Conservation (phyloP, 257 asterid species). For the Verbascum thapsus region DNA sequence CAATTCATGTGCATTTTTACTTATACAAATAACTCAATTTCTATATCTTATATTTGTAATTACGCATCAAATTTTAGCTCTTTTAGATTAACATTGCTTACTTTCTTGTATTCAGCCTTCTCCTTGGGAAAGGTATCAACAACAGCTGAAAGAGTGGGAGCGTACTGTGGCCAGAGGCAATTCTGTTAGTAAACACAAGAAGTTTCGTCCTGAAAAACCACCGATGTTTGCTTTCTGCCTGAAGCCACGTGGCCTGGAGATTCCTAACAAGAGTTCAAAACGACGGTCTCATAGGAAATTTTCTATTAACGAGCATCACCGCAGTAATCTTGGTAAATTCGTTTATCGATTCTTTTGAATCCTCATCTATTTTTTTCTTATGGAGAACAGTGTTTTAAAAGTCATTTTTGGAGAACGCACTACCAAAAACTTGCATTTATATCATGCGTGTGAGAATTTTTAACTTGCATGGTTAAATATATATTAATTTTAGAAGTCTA, state of each 20-base stretch:
- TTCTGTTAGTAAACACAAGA: slow-evolving; percentile 51
- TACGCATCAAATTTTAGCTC: neutral
- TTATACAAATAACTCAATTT: too few species aligned
- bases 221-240: slow-evolving; percentile 76
- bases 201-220: slow-evolving; percentile 56
- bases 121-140: slow-evolving; percentile 68
- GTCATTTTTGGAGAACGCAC: too few species aligned
- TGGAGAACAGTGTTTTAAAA: too few species aligned
- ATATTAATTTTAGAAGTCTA: neutral
- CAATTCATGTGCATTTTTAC: too few species aligned
- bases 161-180: slow-evolving; percentile 46
- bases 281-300: slow-evolving; percentile 74
- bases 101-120: slow-evolving; percentile 61
- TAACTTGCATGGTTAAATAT: too few species aligned
- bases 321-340: slow-evolving; percentile 56
- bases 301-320: slow-evolving; percentile 52
- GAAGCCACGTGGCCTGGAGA: slow-evolving; percentile 75
- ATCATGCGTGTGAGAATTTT: too few species aligned
- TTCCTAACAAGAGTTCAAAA: slow-evolving; percentile 65
- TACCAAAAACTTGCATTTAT: too few species aligned
- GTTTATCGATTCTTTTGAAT: neutral
- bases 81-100: neutral
- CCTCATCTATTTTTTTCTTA: neutral
- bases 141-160: slow-evolving; percentile 76
- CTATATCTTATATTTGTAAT: too few species aligned